Conservation (phyloP, 78 protist species). For the Dictyostelium purpureum region DNA sequence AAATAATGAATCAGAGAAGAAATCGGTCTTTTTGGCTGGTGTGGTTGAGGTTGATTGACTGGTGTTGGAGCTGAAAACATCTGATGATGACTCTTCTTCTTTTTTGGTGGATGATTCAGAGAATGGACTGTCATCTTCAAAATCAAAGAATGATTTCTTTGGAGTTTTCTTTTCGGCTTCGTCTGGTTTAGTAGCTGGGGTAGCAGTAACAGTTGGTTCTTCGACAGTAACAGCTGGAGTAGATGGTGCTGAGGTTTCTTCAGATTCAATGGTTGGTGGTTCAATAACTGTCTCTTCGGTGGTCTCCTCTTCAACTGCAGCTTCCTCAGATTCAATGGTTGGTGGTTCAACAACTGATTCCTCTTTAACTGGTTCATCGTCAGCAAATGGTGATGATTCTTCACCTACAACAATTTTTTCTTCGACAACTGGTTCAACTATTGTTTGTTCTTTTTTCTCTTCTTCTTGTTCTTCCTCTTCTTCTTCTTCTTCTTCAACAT, state of each 20-base stretch:
- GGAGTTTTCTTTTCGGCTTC: constrained; percentile 60
- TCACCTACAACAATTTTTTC: neutral
- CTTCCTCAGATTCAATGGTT: neutral
- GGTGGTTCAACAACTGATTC: neutral
- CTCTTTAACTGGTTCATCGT: constrained; percentile 10
- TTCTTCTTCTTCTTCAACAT: constrained; percentile 2
- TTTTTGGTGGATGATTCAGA: neutral
- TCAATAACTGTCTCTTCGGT: neutral
- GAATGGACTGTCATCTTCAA: constrained; percentile 53
- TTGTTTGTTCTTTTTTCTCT: neutral
- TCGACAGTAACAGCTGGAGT: neutral
- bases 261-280: constrained; percentile 28
- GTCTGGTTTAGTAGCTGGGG: constrained; percentile 41
- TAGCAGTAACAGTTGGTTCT: constrained; percentile 5
- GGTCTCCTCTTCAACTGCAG: neutral
- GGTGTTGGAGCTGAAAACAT: neutral
- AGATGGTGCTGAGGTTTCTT: constrained; percentile 23
- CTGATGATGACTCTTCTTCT: constrained; percentile 3
- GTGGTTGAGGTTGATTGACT: neutral
- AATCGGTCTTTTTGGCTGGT: constrained; percentile 33
- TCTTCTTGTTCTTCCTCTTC: neutral
- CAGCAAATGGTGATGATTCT: neutral
- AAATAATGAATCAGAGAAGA: constrained; percentile 40
- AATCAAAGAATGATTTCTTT: constrained; percentile 69
- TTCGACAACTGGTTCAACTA: neutral